Percentiles rank a stretch among this genome's conserved stretches.
Conservation (phyloP, 2,329 filamentous ascomycete species). For the Trichoderma atrobrunneum region DNA sequence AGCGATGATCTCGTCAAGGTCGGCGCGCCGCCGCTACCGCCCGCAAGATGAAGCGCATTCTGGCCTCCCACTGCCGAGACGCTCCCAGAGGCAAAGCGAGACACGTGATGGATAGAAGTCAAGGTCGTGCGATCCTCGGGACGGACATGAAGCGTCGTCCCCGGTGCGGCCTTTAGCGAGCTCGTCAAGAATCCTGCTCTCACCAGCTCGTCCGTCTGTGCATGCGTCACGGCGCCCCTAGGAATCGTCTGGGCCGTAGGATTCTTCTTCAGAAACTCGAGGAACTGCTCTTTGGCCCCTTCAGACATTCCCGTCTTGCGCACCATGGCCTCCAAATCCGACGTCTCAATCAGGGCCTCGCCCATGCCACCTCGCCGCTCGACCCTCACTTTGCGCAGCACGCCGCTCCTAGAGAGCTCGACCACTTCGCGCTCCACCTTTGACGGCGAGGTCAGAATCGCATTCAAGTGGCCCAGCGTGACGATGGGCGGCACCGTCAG, state of each 20-base stretch:
- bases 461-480: slow-evolving; percentile 63
- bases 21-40: slow-evolving; percentile 49
- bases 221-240: slow-evolving; percentile 36
- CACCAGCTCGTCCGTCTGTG: slow-evolving; percentile 58
- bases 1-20: slow-evolving; percentile 28
- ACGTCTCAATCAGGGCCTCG: slow-evolving; percentile 60
- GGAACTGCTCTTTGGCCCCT: slow-evolving; percentile 50
- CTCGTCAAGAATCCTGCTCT: slow-evolving; percentile 65
- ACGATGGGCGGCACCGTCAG: slow-evolving; percentile 60
- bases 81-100: slow-evolving; percentile 65
- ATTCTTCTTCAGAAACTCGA: slow-evolving; percentile 49
- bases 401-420: slow-evolving; percentile 55
- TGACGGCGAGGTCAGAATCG: slow-evolving; percentile 61
- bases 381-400: slow-evolving; percentile 61
- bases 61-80: slow-evolving; percentile 66
- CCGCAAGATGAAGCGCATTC: slow-evolving; percentile 62
- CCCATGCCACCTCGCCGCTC: slow-evolving; percentile 58
- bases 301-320: slow-evolving; percentile 37
- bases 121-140: slow-evolving; percentile 55
- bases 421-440: slow-evolving; percentile 65
- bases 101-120: slow-evolving; percentile 60
- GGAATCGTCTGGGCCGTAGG: slow-evolving; percentile 40
- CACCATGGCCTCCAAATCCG: slow-evolving; percentile 54
- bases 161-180: slow-evolving; percentile 31
- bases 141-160: slow-evolving; percentile 42